Percentiles rank a stretch among this genome's conserved stretches.
phyloP scores from a whole-genome alignment of 2,329 filamentous ascomycete species.

The Diaporthe humulicola region DNA sequence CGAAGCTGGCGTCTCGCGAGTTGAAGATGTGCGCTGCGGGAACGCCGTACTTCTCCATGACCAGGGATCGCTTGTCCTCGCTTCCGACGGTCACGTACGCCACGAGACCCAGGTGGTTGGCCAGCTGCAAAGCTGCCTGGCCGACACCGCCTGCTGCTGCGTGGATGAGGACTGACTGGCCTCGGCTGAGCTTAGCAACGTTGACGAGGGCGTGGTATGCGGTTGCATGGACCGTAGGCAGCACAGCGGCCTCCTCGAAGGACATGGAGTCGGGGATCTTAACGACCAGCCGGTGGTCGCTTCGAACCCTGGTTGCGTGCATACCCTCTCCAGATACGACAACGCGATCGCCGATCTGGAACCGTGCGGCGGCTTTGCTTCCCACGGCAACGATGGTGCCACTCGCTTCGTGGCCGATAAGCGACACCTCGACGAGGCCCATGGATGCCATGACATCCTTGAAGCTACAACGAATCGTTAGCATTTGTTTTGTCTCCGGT shows the following conservation, averaged over 20 bases:
- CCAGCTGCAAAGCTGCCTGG: slow-evolving; percentile 36
- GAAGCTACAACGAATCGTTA: slow-evolving; percentile 1
- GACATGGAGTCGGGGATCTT: slow-evolving; percentile 41
- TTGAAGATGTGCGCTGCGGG: slow-evolving; percentile 48
- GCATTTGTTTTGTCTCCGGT: background rate
- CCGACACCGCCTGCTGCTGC: slow-evolving; percentile 42
- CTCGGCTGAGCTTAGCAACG: slow-evolving; percentile 42
- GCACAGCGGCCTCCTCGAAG: slow-evolving; percentile 39
- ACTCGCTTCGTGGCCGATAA: slow-evolving; percentile 19
- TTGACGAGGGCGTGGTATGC: slow-evolving; percentile 46
- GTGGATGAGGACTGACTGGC: slow-evolving; percentile 46
- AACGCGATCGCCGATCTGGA: slow-evolving; percentile 31
- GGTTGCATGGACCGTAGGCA: slow-evolving; percentile 46
- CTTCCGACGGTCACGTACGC: slow-evolving; percentile 36
- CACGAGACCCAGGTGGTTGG: slow-evolving; percentile 40
- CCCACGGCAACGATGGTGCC: slow-evolving; percentile 8
- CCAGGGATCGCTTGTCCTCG: slow-evolving; percentile 30
- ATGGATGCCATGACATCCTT: slow-evolving; percentile 29
- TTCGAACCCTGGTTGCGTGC: slow-evolving; percentile 34
- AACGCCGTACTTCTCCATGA: slow-evolving; percentile 41
- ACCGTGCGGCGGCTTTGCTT: background rate
- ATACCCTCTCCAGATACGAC: slow-evolving; percentile 30
- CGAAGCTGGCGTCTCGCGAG: slow-evolving; percentile 44
- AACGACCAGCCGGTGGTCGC: slow-evolving; percentile 19
- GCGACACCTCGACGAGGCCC: slow-evolving; percentile 9